A percentile compares a stretch with the other conserved stretches of the same genome.
Conservation (phyloP, 345 rosid genomes). For the Garcia nutans region DNA sequence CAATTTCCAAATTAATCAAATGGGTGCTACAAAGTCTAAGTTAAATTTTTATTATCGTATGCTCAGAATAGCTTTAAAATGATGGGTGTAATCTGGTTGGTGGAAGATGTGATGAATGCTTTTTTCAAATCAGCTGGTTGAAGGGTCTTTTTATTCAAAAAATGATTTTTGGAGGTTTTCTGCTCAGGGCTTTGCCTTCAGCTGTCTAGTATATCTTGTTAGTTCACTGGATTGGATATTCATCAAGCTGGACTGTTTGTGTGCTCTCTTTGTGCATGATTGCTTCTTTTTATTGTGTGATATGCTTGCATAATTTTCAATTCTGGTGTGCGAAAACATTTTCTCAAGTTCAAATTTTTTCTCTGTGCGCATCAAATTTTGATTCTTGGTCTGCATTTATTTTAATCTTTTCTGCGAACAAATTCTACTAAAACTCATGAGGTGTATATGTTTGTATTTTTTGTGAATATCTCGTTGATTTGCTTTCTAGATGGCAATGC, state of each 20-base stretch:
- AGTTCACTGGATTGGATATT: background rate
- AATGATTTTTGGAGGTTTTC: background rate
- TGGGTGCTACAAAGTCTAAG: too few species aligned
- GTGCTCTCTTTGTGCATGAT: background rate
- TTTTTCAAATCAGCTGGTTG: background rate
- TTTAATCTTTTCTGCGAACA: background rate
- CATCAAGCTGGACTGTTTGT: conserved; percentile 2
- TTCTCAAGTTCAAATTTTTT: background rate
- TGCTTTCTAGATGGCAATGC: background rate
- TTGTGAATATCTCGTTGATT: background rate
- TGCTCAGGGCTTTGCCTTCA: background rate
- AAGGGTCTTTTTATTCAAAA: background rate
- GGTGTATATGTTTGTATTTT: background rate
- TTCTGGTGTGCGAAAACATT: background rate
- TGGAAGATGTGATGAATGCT: background rate
- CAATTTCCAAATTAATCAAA: too few species aligned
- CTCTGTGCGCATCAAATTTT: background rate
- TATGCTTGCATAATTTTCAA: background rate
- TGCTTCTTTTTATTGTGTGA: background rate
- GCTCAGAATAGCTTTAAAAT: too few species aligned
- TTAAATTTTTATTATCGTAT: too few species aligned
- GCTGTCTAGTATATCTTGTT: background rate
- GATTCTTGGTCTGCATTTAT: background rate
- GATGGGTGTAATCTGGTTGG: background rate
- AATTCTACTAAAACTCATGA: background rate